Conservation (phyloP, 2,329 filamentous ascomycete species). For the Fusarium albosuccineum region DNA sequence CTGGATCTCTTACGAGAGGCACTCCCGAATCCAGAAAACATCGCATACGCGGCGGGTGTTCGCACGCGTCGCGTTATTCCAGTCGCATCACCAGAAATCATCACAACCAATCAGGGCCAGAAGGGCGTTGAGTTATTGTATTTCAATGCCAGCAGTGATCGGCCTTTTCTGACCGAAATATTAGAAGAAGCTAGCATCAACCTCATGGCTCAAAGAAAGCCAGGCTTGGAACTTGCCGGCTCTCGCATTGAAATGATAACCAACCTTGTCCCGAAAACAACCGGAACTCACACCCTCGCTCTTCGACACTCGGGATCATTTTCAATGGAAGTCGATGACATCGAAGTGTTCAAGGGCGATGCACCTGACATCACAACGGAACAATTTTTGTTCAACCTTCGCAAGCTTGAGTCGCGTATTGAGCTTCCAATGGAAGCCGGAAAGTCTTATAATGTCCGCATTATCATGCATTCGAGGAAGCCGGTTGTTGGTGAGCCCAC, state of each 20-base stretch:
- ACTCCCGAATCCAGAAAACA: background rate
- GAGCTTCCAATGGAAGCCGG: slow-evolving; percentile 16
- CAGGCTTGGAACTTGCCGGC: background rate
- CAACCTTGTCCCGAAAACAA: slow-evolving; percentile 16
- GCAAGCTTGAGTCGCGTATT: slow-evolving; percentile 19
- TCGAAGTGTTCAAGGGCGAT: slow-evolving; percentile 15
- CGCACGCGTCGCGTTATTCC: slow-evolving; percentile 28
- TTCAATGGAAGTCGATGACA: slow-evolving; percentile 9
- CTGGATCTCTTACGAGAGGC: slow-evolving; percentile 10
- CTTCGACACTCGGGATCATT: slow-evolving; percentile 25
- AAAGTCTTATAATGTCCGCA: slow-evolving; percentile 11
- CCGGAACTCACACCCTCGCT: slow-evolving; percentile 24
- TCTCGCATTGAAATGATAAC: slow-evolving; percentile 23
- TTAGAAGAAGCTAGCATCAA: slow-evolving; percentile 15
- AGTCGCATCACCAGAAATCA: slow-evolving; percentile 1
- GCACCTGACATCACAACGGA: slow-evolving; percentile 21
- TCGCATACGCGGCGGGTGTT: slow-evolving; percentile 22
- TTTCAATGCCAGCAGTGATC: slow-evolving; percentile 4
- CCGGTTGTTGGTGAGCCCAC: slow-evolving; percentile 21
- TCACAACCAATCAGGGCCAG: slow-evolving; percentile 1
- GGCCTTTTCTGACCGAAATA: slow-evolving; percentile 13
- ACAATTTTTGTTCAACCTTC: slow-evolving; percentile 31
- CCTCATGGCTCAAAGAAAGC: slow-evolving; percentile 18
- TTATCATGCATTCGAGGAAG: slow-evolving; percentile 15
- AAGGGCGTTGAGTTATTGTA: slow-evolving; percentile 20